Evolutionary conservation across 441 rosid species (phyloP), one percentile per base, ranked within the genome.

Genomic region (Francoa sonchifolia): DNA sequence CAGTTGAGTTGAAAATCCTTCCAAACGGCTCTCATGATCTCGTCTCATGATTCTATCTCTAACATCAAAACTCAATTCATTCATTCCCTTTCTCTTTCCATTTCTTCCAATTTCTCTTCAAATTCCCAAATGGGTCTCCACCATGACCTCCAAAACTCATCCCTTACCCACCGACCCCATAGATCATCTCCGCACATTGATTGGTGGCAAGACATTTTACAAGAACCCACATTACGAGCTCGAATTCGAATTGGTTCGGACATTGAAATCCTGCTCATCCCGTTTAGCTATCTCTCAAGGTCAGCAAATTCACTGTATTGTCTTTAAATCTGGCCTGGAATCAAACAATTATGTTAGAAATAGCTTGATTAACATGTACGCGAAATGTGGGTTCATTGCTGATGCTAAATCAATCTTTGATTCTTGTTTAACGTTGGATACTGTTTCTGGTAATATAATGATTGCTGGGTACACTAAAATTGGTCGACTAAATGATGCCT

Each of bases 351-450:
- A 66, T 43, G 52, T 87, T 16, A 60, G 47, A 16, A 87, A 87
- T 48, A 80, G 93, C 43, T 67, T 83, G 49, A 72, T 79, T 30
- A 77, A 78, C 55, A 42, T 83, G 82, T 83, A 87, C 42, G 67
- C 77, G 0, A 83, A 71, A 65, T 77, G 82, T 34, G 67, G 72
- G 33, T 23, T 61, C 52, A 50, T 87, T 54, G 39, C 10, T 3
- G 72, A 74, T 11, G 93, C 92, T 1, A 56, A 58, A 48, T 54
- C 50, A n/a, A 47, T 80, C 15, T 88, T 78, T 11, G 46, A 55
- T 29, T 32, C 55, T 1, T 55, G 56, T 12, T 17, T 54, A 9
- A 52, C 22, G 33, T 44, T 54, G 56, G 85, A 79, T 41, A 61
- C 69, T 3, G 79, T 79, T 9, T 62, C 87, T 45, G 78, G 57